Base-by-base conservation (phyloP, 441 rosid genomes). In the Erodium moschatum region DNA sequence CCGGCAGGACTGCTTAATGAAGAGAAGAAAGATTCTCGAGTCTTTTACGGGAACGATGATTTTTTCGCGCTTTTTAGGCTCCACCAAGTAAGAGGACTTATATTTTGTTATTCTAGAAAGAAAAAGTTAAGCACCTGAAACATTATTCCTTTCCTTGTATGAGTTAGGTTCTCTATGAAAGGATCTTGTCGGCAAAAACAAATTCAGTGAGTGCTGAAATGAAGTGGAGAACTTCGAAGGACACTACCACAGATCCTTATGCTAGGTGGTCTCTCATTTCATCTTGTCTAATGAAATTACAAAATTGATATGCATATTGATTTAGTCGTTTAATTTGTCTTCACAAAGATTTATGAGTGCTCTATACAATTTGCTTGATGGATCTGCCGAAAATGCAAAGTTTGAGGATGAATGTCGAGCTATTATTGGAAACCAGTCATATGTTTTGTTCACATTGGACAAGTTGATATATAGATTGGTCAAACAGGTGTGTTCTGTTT, bases 371-470 rank as follows among this genome's bases (percentile, higher is more conserved):
- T 81, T 95, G 60, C 91, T 95, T 24, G 96, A 92, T 77, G 99
- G 99, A 61, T 86, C 97, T 70, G 90, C 97, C 67, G 97, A 92
- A 73, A 95, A 89, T 75, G 76, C 93, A 0, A 95, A 90, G 82
- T 95, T 92, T 72, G 99, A 95, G 86, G 98, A 95, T 72, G 99
- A 95, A 21, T 95, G 99, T 72, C 93, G 97, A 48, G 88, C 95
- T 79, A 89, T 90, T 63, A 86, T 95, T 69, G 98, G 99, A 68
- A 92, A 96, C 1, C 99, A 92, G 75, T 95, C 99, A 38, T 95
- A 95, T 71, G 81, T 95, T 50, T 83, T 95, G 27, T 95, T 95
- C 81, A 92, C 99, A 64, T 80, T 95, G 83, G 98, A 95, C 82
- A 95, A 95, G 79, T 82, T 95, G 80, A 87, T 95, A 65, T 89